These are phyloP conservation scores for Fremontodendron californicum DNA, from an alignment of 345 rosid species.

Conservation along the genomic window DNA sequence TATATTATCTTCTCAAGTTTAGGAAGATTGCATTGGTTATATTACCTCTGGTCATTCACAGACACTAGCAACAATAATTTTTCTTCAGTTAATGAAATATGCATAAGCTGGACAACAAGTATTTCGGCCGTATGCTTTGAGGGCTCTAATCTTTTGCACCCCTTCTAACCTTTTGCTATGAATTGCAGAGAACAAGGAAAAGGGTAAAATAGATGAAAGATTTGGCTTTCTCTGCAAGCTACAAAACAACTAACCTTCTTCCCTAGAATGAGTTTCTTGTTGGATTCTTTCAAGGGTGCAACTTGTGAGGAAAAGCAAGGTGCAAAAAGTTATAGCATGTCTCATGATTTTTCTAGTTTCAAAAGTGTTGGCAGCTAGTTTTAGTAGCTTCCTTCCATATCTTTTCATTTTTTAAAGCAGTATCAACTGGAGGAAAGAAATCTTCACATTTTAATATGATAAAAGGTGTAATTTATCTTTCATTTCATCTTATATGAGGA, in stretches of 20 bases:
- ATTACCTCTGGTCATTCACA: neutral
- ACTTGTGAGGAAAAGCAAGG: neutral
- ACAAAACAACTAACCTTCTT: neutral
- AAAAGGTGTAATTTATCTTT: neutral
- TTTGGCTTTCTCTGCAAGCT: neutral
- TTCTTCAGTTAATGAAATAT: neutral
- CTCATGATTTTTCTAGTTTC: neutral
- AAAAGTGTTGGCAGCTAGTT: neutral
- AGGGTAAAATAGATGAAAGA: neutral
- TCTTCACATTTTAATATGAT: neutral
- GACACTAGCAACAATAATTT: neutral
- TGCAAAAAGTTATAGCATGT: neutral
- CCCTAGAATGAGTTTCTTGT: neutral
- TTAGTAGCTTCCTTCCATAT: neutral
- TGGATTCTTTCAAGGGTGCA: neutral
- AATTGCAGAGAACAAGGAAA: neutral
- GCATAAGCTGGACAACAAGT: neutral
- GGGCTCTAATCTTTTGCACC: neutral
- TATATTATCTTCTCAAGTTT: neutral
- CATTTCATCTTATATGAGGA: neutral
- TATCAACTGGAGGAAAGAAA: neutral
- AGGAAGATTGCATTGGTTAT: neutral
- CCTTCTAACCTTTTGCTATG: neutral
- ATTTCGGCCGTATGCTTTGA: neutral
- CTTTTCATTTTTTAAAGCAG: neutral